Percentiles rank a stretch among this genome's conserved stretches.
Evolutionary conservation across 1,139 yeast genomes (phyloP).

Genomic region (Hansenula sp.): DNA sequence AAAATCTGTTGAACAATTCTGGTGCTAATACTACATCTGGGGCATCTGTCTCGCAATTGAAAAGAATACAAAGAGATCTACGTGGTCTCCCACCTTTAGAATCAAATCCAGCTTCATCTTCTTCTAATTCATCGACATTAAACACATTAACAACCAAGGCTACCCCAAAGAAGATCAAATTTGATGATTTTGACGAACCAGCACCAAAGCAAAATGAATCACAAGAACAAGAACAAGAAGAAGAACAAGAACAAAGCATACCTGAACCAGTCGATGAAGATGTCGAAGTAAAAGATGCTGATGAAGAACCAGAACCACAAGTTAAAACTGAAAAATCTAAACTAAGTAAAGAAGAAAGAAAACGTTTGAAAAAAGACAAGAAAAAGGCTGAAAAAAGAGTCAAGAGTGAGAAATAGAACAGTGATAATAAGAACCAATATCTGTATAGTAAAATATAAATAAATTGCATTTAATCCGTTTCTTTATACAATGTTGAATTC

Average conservation of each 20-base stretch:
- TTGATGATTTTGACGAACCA: conserved; percentile 17
- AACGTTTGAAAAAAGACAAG: conserved; percentile 11
- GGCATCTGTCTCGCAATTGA: conserved; percentile 46
- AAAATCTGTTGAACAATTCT: conserved; percentile 8
- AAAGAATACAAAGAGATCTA: conserved; percentile 64
- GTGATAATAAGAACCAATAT: too few species aligned
- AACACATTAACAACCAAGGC: conserved; percentile 7
- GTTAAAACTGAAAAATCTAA: conserved; percentile 22
- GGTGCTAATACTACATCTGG: conserved; percentile 6
- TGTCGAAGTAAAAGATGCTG: conserved; percentile 25
- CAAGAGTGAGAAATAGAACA: conserved; percentile 1
- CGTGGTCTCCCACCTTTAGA: conserved; percentile 64
- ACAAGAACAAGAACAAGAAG: conserved; percentile 29
- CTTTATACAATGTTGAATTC: too few species aligned
- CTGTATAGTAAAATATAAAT: not conserved
- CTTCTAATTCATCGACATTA: conserved; percentile 7
- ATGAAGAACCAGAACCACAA: conserved; percentile 11
- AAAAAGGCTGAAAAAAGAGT: conserved; percentile 12
- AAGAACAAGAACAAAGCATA: too few species aligned
- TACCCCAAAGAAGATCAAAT: conserved; percentile 16
- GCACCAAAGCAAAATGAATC: conserved; percentile 16
- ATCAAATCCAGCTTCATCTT: conserved; percentile 9
- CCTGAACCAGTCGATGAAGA: conserved; percentile 19
- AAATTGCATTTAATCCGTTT: too few species aligned
- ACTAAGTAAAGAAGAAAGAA: conserved; percentile 20